These are phyloP conservation scores for Alternaria metachromatica DNA, from an alignment of 2,329 filamentous ascomycete genomes.

Conservation along the genomic window DNA sequence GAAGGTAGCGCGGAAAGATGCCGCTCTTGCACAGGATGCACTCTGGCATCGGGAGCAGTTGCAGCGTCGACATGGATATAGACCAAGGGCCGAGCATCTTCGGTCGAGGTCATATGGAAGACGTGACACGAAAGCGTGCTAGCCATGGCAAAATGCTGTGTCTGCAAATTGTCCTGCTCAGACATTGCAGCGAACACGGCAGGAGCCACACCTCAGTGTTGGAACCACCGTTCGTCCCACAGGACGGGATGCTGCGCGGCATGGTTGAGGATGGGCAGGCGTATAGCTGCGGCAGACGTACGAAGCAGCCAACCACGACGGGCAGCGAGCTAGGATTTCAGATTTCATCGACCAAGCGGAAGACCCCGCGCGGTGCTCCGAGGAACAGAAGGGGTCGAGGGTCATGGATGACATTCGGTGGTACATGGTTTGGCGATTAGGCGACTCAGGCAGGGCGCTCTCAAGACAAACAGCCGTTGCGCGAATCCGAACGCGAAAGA, in stretches of 20 bases:
- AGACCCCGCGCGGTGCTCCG: constrained; percentile 6
- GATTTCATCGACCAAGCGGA: constrained; percentile 12
- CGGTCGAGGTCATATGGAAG: constrained; percentile 12
- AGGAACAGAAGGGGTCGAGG: constrained; percentile 8
- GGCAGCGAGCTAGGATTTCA: neutral
- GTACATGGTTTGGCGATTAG: constrained; percentile 13
- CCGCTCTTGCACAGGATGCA: constrained; percentile 16
- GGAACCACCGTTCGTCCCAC: constrained; percentile 49
- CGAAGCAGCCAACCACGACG: constrained; percentile 7
- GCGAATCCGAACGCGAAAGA: constrained; percentile 21
- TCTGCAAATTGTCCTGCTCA: constrained; percentile 16
- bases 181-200: constrained; percentile 34
- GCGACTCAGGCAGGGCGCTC: constrained; percentile 9
- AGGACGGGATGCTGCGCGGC: constrained; percentile 36
- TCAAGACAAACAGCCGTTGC: constrained; percentile 11
- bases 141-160: neutral
- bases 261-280: constrained; percentile 24
- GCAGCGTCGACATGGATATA: constrained; percentile 16
- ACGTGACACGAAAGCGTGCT: constrained; percentile 14
- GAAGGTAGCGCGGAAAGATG: constrained; percentile 8
- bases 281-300: constrained; percentile 37
- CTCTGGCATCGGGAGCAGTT: constrained; percentile 18
- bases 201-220: constrained; percentile 45
- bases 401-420: constrained; percentile 10
- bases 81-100: constrained; percentile 19